Base-by-base conservation (phyloP, 345 rosid genomes). In the Mercurialis annua region DNA sequence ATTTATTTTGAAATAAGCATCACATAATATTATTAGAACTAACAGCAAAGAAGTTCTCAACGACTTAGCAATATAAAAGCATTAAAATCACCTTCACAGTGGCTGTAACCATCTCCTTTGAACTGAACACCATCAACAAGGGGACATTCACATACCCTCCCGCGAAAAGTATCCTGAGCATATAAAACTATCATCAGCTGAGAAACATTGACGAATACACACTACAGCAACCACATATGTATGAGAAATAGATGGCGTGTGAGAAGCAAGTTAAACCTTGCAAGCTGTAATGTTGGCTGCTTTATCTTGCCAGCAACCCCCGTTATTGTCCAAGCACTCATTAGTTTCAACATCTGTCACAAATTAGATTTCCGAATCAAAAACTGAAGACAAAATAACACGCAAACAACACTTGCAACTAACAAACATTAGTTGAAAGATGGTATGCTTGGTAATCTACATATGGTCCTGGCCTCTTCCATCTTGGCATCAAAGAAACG, bases 251-350 rank as follows among this genome's bases (percentile, higher is more conserved):
- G 33, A 26, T 0, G 15, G 20, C 21, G 20, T 3, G 10, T 46
- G 31, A 1, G 7, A 29, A 46, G 60, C 5, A 64, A 34, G 40
- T 30, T 34, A 48, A 74, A 89, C 99, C 97, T 85, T 91, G 92
- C 99, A 94, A 69, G 99, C 99, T 46, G 98, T 87, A 60, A 94
- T 65, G 59, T 89, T 89, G 70, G 97, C 88, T 55, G 59, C 61
- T 72, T 88, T 83, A 77, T 91, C 99, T 74, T 81, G 71, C 99
- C 99, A 94, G 78, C 98, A 94, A 66, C 97, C 98, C 1, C 98
- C 99, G 78, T 86, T 80, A 69, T 91, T 91, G 53, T 89, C 92
- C 80, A 91, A 79, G 82, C 98, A 94, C 54, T 94, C 99, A 69
- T 94, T 94, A 64, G 99, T 81, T 86, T 94, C 98, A 77, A 94